Base-by-base conservation (phyloP, 164 flowering plant species). In the Chimonanthus salicifolius region DNA sequence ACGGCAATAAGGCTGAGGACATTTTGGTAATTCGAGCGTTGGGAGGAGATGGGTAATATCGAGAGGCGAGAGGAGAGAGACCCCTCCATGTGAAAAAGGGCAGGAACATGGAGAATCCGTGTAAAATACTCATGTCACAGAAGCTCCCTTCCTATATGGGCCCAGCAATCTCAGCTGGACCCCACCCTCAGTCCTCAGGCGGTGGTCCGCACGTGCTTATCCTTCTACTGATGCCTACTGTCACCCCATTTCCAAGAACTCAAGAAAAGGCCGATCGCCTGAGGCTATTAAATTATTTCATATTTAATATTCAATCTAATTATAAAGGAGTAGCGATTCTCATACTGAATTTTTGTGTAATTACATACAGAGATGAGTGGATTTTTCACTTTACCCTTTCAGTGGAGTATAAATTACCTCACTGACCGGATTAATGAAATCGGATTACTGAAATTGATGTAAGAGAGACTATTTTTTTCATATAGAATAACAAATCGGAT, bases 81-180 rank as follows among this genome's bases (percentile, higher is more conserved):
- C 33, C 33, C 33, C 60, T 62, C 47, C 75, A 77, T 51, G 76
- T 67, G 74, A 50, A 51, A 54, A 44, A 67, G 73, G 47, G 47
- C 47, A 45, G 15, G 68, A 65, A 44, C 68, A 45, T 72, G 72
- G 54, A 71, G 78, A 75, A 51, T 64, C 72, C 67, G 71, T 76
- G 82, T 79, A 73, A 79, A 76, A 76, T 75, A 79, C 82, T 79
- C 71, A 5, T 76, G 74, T 45, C 74, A 64, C 71, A 63, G 64
- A 33, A 20, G 47, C 68, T 9, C 68, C 68, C 7, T 54, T 65
- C 68, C 66, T 18, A 64, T 71, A 4, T 46, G 67, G 20, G 1
- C 33, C 62, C 60, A 54, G 15, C 60, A 54, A 54, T 54, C 15
- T 60, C 66, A 6, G 46, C 33, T 64, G 72, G 77, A 72, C 33